Percentiles rank a stretch among this genome's conserved stretches.
These are phyloP conservation scores for Dichomitus squalens DNA, from an alignment of 1,284 basidiomycete genomes.

Conservation along the genomic window DNA sequence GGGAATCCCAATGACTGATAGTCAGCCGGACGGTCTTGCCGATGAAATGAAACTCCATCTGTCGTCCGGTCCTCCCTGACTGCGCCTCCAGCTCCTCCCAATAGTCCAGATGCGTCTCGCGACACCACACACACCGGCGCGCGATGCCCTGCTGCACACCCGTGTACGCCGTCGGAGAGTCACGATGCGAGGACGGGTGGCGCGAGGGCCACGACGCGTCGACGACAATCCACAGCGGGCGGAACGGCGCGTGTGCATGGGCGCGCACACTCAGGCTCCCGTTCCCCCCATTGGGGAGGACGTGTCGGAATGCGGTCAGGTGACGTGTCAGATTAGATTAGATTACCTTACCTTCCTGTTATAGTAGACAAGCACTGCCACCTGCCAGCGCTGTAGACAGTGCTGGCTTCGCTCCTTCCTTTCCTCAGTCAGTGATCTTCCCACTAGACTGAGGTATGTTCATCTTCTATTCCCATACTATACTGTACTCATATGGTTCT, in stretches of 20 bases:
- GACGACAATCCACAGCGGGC: conserved; percentile 3
- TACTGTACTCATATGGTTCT: no score
- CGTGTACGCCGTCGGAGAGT: background rate
- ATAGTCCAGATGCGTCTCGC: conserved; percentile 7
- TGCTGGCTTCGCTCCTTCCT: no score
- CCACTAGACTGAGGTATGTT: no score
- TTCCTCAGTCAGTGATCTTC: no score
- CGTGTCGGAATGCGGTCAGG: no score
- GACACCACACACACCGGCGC: conserved; percentile 5
- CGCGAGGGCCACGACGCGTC: conserved; percentile 5
- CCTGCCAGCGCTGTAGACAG: no score
- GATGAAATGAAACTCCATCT: conserved; percentile 1
- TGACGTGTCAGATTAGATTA: no score
- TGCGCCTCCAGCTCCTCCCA: conserved; percentile 7
- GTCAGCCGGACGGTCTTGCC: conserved; percentile 4
- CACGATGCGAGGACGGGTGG: background rate
- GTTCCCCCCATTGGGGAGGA: background rate
- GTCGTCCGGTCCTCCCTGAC: background rate
- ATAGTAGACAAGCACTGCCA: no score
- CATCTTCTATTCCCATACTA: no score
- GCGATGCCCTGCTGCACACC: background rate
- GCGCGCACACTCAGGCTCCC: background rate
- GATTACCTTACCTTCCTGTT: no score
- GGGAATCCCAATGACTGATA: conserved; percentile 9
- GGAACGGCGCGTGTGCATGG: background rate